Evolutionary conservation across 164 flowering plant genomes (phyloP).

Genomic region (Nymphaea thermarum): DNA sequence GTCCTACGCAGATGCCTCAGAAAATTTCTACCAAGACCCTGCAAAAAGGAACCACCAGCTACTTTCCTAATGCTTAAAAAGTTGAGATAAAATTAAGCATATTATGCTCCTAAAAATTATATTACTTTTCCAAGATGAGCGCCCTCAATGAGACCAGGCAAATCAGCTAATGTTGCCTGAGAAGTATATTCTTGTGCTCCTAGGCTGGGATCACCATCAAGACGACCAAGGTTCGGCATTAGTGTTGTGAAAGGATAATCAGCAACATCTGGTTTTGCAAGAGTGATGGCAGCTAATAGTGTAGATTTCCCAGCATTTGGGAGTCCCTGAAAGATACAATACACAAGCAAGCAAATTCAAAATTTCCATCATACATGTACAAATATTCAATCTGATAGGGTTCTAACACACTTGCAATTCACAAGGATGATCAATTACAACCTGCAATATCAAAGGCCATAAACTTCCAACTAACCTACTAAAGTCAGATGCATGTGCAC

Average conservation of each 20-base stretch:
- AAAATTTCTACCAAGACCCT: slow-evolving; percentile 98
- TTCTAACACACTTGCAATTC: neutral
- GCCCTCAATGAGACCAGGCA: slow-evolving; percentile 98
- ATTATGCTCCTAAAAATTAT: no score
- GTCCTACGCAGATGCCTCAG: slow-evolving; percentile 95
- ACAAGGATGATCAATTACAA: no score
- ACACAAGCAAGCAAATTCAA: neutral
- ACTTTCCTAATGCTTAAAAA: neutral
- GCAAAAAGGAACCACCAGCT: slow-evolving; percentile 7
- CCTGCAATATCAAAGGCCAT: no score
- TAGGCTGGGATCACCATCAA: slow-evolving; percentile 85
- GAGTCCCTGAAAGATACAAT: slow-evolving; percentile 53
- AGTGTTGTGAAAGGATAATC: slow-evolving; percentile 97
- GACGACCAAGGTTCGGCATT: slow-evolving; percentile 98
- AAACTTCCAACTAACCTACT: no score
- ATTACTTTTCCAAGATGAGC: slow-evolving; percentile 97
- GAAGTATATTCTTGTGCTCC: slow-evolving; percentile 75
- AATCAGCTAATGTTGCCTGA: slow-evolving; percentile 89
- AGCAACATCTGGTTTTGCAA: slow-evolving; percentile 91
- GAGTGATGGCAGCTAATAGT: slow-evolving; percentile 74
- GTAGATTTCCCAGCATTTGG: slow-evolving; percentile 99
- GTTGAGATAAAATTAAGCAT: neutral
- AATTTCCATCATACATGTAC: no score
- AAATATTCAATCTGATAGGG: no score
- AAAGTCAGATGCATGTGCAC: no score